Evolutionary conservation across 176 grass and related monocot genomes (phyloP), one percentile per base, ranked within the genome.

Genomic region (Carex parvula): DNA sequence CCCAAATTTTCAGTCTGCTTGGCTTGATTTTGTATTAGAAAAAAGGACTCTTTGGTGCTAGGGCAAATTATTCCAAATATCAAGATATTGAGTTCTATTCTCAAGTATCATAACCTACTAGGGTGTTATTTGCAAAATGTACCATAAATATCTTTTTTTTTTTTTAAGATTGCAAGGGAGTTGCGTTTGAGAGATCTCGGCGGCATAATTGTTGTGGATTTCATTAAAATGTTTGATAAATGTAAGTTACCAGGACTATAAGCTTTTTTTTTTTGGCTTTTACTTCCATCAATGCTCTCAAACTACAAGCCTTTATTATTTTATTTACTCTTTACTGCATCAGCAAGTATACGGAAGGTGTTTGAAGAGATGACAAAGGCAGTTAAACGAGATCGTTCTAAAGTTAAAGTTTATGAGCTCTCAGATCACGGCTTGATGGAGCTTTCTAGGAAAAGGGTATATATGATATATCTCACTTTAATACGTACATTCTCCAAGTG

Each of bases 401-500:
- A 86, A 6, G 95, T 98, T 35, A 84, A 88, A 86, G 95, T 98
- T 87, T 91, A 88, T 75, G 95, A 98, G 84, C 69, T 94, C 18
- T 98, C 95, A 81, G 91, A 91, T 87, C 89, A 93, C 64, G 91
- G 95, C 55, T 91, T 98, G 86, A 98, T 98, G 92, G 92, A 93
- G 83, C 90, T 98, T 85, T 93, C 95, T 77, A 98, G 95, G 85
- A 94, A 93, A 91, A 93, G 95, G 92, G 91, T 98, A 91, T 84
- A 86, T 35, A 70, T 83, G 94, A 91, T 84, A 86, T 35, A 70
- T 83, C 54, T 67, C 64, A 62, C 29, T 32, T 8, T 8, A 18
- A 41, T 39, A 46, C 21, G 37, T 39, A 39, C 37, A 39, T 39
- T 44, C 10, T 53, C 71, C 4, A 21, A 71, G 46, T 9, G 44